Evolutionary conservation across 2,329 filamentous ascomycete genomes (phyloP).

Genomic region (Coniosporium tulheliwenetii): DNA sequence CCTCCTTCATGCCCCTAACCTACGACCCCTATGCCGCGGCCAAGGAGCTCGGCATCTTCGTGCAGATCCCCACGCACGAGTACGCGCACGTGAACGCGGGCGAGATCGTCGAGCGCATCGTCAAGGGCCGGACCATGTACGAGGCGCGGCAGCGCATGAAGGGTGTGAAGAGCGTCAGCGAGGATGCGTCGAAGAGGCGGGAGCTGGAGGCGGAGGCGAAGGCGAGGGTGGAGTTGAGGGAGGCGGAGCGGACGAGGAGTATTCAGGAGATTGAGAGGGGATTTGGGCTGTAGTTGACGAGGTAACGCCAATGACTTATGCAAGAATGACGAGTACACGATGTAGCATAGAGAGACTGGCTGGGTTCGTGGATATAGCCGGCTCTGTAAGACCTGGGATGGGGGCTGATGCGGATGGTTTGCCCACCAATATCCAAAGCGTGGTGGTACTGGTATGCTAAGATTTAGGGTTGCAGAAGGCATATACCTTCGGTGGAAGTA

Average conservation of each 20-base stretch:
- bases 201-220: constrained; percentile 19
- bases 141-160: constrained; percentile 86
- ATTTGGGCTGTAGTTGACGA: not conserved
- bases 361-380: too few relatives aligned
- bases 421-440: too few relatives aligned
- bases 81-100: constrained; percentile 84
- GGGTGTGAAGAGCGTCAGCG: constrained; percentile 67
- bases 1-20: constrained; percentile 62
- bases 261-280: not conserved
- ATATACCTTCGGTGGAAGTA: too few relatives aligned
- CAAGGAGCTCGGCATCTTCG: constrained; percentile 72
- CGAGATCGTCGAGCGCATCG: constrained; percentile 79
- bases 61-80: constrained; percentile 57
- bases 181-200: constrained; percentile 33
- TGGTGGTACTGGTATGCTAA: too few relatives aligned
- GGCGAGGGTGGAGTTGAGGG: constrained; percentile 11
- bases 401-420: too few relatives aligned
- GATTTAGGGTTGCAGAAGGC: too few relatives aligned
- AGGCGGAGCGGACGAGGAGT: constrained; percentile 6
- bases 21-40: constrained; percentile 53
- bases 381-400: too few relatives aligned
- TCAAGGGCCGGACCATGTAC: constrained; percentile 74
- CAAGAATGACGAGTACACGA: too few relatives aligned
- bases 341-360: too few relatives aligned
- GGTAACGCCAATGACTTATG: too few relatives aligned